These are phyloP conservation scores for Penium margaritaceum DNA, from an alignment of 139 green algal species.

Conservation along the genomic window DNA sequence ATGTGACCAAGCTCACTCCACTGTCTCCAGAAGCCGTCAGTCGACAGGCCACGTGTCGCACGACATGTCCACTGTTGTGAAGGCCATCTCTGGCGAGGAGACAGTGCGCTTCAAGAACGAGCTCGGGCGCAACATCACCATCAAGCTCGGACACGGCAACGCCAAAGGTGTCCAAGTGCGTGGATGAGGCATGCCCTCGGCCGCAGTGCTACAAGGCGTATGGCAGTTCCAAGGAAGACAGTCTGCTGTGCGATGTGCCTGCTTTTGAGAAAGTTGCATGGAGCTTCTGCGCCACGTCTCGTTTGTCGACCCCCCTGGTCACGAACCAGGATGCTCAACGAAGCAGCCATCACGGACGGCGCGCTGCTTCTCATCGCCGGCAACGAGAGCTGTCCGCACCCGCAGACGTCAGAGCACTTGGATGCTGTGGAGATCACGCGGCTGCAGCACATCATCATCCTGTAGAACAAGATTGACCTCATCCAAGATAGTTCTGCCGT, in stretches of 20 bases:
- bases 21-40: constrained; percentile 92
- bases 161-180: constrained; percentile 93
- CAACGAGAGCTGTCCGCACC: constrained; percentile 95
- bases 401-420: constrained; percentile 90
- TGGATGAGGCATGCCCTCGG: constrained; percentile 65
- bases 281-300: constrained; percentile 87
- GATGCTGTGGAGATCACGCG: constrained; percentile 97
- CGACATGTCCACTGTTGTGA: constrained; percentile 96
- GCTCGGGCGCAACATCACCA: constrained; percentile 98
- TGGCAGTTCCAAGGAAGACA: constrained; percentile 77
- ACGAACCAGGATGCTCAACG: constrained; percentile 96
- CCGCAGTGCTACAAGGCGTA: constrained; percentile 68
- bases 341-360: constrained; percentile 95
- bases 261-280: constrained; percentile 73
- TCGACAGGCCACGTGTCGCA: constrained; percentile 95
- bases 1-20: constrained; percentile 77
- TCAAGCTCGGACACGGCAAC: constrained; percentile 97
- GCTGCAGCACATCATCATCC: constrained; percentile 83
- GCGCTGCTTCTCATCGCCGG: constrained; percentile 92
- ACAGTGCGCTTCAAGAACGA: constrained; percentile 99
- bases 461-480: constrained; percentile 87
- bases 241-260: constrained; percentile 61
- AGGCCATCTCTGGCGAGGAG: constrained; percentile 94
- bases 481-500: constrained; percentile 74
- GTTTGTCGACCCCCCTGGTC: constrained; percentile 91